Percentiles rank a stretch among this genome's conserved stretches.
Conservation (phyloP, 2,329 filamentous ascomycete genomes). For the Sclerotinia nivalis region DNA sequence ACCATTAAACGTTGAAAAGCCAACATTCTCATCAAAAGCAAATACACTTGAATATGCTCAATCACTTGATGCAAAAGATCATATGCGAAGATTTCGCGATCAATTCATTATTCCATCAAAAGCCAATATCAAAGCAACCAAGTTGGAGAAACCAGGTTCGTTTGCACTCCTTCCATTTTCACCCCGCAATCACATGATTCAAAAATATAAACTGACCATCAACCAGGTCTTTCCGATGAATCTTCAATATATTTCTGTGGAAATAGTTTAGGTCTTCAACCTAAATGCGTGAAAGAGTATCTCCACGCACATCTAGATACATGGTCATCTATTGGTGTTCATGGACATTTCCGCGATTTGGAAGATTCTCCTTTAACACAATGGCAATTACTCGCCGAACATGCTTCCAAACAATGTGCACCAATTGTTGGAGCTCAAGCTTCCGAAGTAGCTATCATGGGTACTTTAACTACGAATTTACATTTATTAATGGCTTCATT, state of each 20-base stretch:
- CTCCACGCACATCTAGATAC: conserved; percentile 74
- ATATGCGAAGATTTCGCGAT: conserved; percentile 60
- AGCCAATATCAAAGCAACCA: conserved; percentile 66
- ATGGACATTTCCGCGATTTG: conserved; percentile 75
- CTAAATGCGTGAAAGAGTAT: conserved; percentile 64
- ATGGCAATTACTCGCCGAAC: conserved; percentile 79
- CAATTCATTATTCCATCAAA: conserved; percentile 80
- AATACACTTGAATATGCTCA: conserved; percentile 49
- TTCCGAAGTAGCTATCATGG: conserved; percentile 83
- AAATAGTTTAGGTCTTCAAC: conserved; percentile 86
- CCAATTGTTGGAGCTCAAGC: conserved; percentile 72
- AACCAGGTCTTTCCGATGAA: conserved; percentile 37
- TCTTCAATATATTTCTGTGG: conserved; percentile 79
- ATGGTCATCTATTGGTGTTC: conserved; percentile 82
- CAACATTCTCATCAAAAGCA: conserved; percentile 52
- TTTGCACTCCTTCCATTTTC: conserved; percentile 27
- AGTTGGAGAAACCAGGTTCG: conserved; percentile 33
- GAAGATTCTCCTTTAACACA: conserved; percentile 66
- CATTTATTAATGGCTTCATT: conserved; percentile 71
- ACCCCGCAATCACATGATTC: conserved; percentile 14
- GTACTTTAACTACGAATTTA: conserved; percentile 73
- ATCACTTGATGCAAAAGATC: conserved; percentile 60
- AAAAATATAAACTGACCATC: not conserved
- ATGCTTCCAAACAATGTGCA: conserved; percentile 68
- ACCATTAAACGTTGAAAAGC: conserved; percentile 30